Base-by-base conservation (phyloP, 2,329 filamentous ascomycete genomes). In the Tympanopsis confertula region DNA sequence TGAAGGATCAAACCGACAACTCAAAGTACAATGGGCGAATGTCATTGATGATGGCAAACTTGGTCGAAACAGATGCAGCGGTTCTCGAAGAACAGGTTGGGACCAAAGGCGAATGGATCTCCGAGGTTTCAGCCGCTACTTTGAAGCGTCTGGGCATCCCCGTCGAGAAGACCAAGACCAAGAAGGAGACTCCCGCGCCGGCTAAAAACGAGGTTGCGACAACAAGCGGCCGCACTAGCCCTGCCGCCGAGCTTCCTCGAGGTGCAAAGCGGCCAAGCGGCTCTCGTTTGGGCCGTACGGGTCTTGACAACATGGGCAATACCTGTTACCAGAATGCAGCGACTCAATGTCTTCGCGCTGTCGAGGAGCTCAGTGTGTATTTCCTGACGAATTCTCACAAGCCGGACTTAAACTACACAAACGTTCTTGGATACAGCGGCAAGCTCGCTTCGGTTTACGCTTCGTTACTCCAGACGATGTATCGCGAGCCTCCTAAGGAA, bases 251-350 rank as follows among this genome's bases (percentile, higher is more conserved):
- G 4, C 71, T 69, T 2, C 88, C 85, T 0, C 72, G 87, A 46
- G 86, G 86, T 30, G 73, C 85, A 40, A 63, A 72, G 5, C 75
- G 80, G 42, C 78, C 77, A 44, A 82, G 71, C 24, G 83, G 83
- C 7, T 77, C 78, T 43, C 74, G 76, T 12, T 60, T 78, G 22
- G 91, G 91, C 20, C 82, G 80, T 30, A 83, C 88, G 30, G 91
- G 91, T 22, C 65, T 98, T 38, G 78, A 75, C 45, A 98, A 98
- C 52, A 65, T 98, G 13, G 91, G 91, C 35, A 98, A 98, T 52
- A 96, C 91, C 0, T 98, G 91, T 60, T 98, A 98, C 62, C 95
- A 96, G 88, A 96, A 96, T 58, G 94, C 89, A 17, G 91, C 91
- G 7, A 66, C 96, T 39, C 91, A 98, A 55, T 98, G 91, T 55